Evolutionary conservation across 2,329 filamentous ascomycete species (phyloP), one percentile per base, ranked within the genome.

Genomic region (Chalaropsis thielavioides): DNA sequence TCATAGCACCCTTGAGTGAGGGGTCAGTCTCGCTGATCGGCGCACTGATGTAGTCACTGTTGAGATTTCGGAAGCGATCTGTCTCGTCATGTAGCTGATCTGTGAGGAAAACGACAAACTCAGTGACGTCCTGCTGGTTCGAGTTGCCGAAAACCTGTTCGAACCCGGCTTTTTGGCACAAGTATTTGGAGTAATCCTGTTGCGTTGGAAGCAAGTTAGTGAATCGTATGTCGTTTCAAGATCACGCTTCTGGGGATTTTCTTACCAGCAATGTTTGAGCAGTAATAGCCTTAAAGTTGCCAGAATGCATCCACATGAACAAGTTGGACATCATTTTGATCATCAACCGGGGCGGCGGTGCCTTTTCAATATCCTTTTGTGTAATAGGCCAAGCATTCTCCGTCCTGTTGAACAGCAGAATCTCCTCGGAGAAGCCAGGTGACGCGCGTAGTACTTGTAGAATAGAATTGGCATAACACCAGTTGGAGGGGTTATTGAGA

Each of bases 391-490:
- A 78, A 78, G 83, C 71, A 76, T 79, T 71, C 78, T 83, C 69
- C 87, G 83, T 80, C 75, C 81, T 71, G 72, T 78, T 70, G 56
- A 73, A 74, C 72, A 82, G 75, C 75, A 89, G 71, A 72, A 87
- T 72, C 77, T 87, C 77, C 76, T 84, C 72, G 75, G 82, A 77
- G 81, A 96, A 81, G 75, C 83, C 75, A 71, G 83, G 72, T 0
- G 91, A 92, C 1, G 86, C 87, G 66, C 89, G 88, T 19, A 96
- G 77, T 67, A 88, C 88, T 74, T 97, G 92, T 31, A 97, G 78
- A 0, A 87, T 86, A n/a, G 90, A 87, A 74, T 96, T 96, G 79
- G 94, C 91, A 72, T 96, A 96, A 73, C 92, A 96, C 69, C 88
- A 92, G 59, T 88, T 86, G 0, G 85, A 83, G 49, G 90, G 89